These are phyloP conservation scores for Arabidopsis arenosa DNA, from an alignment of 345 rosid species.

Conservation along the genomic window DNA sequence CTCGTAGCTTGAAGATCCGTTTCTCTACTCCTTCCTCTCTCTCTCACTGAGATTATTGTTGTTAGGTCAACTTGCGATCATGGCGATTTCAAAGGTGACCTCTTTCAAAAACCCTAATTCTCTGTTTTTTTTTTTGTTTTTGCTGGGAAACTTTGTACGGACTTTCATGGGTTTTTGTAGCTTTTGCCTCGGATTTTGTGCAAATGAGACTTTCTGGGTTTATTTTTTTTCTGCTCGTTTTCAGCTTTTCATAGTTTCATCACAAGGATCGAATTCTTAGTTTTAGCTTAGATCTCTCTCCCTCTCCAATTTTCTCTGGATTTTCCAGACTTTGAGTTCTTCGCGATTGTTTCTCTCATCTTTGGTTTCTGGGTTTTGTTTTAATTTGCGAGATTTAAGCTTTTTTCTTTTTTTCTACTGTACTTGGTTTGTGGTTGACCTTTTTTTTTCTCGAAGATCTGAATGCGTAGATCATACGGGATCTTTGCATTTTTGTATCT, in stretches of 20 bases:
- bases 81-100: slow-evolving; percentile 39
- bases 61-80: slow-evolving; percentile 32
- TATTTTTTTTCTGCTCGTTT: neutral
- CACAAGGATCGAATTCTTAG: slow-evolving; percentile 47
- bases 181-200: slow-evolving; percentile 41
- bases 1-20: slow-evolving; percentile 33
- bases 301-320: neutral
- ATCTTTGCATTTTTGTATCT: slow-evolving; percentile 38
- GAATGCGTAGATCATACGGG: slow-evolving; percentile 45
- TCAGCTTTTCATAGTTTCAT: slow-evolving; percentile 1
- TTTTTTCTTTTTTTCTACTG: slow-evolving; percentile 18
- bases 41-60: slow-evolving; percentile 17
- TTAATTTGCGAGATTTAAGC: slow-evolving; percentile 7
- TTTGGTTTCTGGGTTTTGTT: slow-evolving; percentile 12
- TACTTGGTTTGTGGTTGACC: slow-evolving; percentile 37
- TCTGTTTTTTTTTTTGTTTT: neutral
- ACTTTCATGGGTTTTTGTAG: slow-evolving; percentile 21
- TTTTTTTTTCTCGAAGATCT: slow-evolving; percentile 43
- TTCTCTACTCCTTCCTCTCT: neutral
- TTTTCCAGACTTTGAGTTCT: neutral
- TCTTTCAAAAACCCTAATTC: slow-evolving; percentile 48
- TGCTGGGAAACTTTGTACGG: neutral
- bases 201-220: slow-evolving; percentile 1
- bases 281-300: slow-evolving; percentile 36
- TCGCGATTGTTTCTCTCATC: neutral